A percentile compares a stretch with the other conserved stretches of the same genome.
Conservation (phyloP, 116 monocot genomes). For the Posidonia oceanica region DNA sequence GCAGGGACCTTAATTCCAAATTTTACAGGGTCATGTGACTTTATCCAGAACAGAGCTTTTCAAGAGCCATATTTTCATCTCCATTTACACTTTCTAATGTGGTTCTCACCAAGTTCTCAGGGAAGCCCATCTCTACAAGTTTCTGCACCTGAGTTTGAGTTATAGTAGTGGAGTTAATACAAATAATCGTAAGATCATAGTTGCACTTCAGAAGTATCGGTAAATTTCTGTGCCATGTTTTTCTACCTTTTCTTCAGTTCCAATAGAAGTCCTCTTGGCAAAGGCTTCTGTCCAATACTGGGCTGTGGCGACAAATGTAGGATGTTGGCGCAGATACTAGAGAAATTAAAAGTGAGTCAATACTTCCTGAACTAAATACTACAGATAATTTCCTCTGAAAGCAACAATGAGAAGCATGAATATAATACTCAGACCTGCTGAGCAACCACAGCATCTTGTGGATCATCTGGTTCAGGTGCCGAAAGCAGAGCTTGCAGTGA, state of each 20-base stretch:
- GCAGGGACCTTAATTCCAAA: too few relatives aligned
- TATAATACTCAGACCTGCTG: constrained; percentile 49
- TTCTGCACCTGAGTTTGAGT: constrained; percentile 47
- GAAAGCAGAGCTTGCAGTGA: constrained; percentile 93
- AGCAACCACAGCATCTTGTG: constrained; percentile 97
- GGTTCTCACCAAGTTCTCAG: constrained; percentile 62
- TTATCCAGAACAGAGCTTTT: constrained; percentile 70
- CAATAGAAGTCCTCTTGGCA: constrained; percentile 54
- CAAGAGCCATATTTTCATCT: constrained; percentile 87
- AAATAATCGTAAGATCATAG: neutral
- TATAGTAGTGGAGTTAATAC: neutral
- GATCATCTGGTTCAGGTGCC: constrained; percentile 85
- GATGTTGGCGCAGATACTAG: constrained; percentile 67
- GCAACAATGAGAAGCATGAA: neutral
- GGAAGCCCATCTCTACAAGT: constrained; percentile 97
- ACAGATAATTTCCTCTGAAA: neutral
- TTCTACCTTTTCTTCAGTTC: constrained; percentile 77
- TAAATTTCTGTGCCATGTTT: neutral
- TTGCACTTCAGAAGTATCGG: neutral
- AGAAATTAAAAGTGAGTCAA: neutral
- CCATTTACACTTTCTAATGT: constrained; percentile 60
- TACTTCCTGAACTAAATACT: neutral
- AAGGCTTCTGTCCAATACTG: constrained; percentile 88
- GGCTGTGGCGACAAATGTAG: constrained; percentile 72
- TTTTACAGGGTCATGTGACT: too few relatives aligned